A percentile compares a stretch with the other conserved stretches of the same genome.
These are phyloP conservation scores for Teratosphaeriaceae sp. DNA, from an alignment of 2,329 filamentous ascomycete species.

Conservation along the genomic window DNA sequence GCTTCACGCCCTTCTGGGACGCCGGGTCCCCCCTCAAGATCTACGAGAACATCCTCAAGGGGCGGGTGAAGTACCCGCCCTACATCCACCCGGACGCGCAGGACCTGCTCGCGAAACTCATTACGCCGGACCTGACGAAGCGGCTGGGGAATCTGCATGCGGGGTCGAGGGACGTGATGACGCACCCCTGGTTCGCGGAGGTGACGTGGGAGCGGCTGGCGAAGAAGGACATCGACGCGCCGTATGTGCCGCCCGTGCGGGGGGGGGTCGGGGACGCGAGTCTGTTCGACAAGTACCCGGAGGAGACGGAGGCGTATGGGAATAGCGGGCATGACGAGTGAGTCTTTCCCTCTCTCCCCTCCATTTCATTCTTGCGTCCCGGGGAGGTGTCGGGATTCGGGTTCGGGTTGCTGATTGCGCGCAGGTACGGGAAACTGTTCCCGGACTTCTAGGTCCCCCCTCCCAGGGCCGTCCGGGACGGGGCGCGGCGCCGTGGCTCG, in stretches of 20 bases:
- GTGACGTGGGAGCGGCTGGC: slow-evolving; percentile 95
- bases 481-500: not conserved
- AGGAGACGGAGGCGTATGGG: slow-evolving; percentile 92
- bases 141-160: slow-evolving; percentile 89
- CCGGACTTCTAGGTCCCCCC: slow-evolving; percentile 54
- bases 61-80: slow-evolving; percentile 90
- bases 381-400: not conserved
- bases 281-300: slow-evolving; percentile 96
- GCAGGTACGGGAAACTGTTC: slow-evolving; percentile 67
- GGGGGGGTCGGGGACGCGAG: slow-evolving; percentile 91
- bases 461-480: no score
- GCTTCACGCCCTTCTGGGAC: slow-evolving; percentile 99
- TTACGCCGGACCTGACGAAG: slow-evolving; percentile 92
- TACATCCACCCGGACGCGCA: slow-evolving; percentile 95
- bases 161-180: slow-evolving; percentile 87
- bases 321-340: slow-evolving; percentile 74
- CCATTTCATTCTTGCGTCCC: no score
- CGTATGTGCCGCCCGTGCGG: slow-evolving; percentile 92
- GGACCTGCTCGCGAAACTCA: slow-evolving; percentile 83
- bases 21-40: slow-evolving; percentile 97
- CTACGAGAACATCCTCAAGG: slow-evolving; percentile 97
- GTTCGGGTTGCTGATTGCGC: slow-evolving; percentile 12
- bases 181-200: slow-evolving; percentile 92
- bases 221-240: slow-evolving; percentile 95
- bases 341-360: no score